Base-by-base conservation (phyloP, 2,329 filamentous ascomycete genomes). In the Colletotrichum tamarilloi region DNA sequence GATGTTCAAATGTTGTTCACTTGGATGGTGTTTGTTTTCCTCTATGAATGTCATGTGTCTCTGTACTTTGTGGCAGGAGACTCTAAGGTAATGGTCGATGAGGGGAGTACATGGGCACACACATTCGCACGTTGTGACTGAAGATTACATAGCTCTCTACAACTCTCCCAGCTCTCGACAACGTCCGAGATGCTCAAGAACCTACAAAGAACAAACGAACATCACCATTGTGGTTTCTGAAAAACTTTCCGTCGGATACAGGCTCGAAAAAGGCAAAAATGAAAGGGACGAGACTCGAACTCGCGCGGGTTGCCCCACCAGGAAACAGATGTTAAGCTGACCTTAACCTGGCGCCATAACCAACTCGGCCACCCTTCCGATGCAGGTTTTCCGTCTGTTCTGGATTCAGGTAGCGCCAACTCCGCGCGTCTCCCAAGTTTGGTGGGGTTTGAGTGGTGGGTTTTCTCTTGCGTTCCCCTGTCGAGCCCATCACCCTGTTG, bases 281-380 rank as follows among this genome's bases (percentile, higher is more conserved):
- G 71, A 73, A 62, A 73, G 71, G 71, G 71, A 73, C 71, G 71
- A 73, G 71, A 73, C 71, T 73, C 71, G 71, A 73, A 73, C 71
- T 73, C 71, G 71, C 71, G 71, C 71, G 71, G 71, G 71, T 73
- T 73, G 67, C 71, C 70, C 71, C 71, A 73, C 71, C 71, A 73
- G 71, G 71, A 73, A 71, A 73, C 62, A 73, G 71, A 73, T 71
- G 62, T 73, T 73, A 73, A 73, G 71, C 60, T 73, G 62, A 66
- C 71, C 71, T 73, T 73, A 73, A 73, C 71, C 71, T 73, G 71
- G 67, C 71, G 71, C 71, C 71, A 73, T 73, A 73, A 73, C 71
- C 71, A 73, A 73, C 71, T 73, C 71, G 71, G 71, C 71, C 71
- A 73, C 71, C 71, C 71, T 73, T 62, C 71, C 71, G 28, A 14